Percentiles rank a stretch among this genome's conserved stretches.
These are phyloP conservation scores for Phytophthora citricola DNA, from an alignment of 352 stramenopile genomes.

Conservation along the genomic window DNA sequence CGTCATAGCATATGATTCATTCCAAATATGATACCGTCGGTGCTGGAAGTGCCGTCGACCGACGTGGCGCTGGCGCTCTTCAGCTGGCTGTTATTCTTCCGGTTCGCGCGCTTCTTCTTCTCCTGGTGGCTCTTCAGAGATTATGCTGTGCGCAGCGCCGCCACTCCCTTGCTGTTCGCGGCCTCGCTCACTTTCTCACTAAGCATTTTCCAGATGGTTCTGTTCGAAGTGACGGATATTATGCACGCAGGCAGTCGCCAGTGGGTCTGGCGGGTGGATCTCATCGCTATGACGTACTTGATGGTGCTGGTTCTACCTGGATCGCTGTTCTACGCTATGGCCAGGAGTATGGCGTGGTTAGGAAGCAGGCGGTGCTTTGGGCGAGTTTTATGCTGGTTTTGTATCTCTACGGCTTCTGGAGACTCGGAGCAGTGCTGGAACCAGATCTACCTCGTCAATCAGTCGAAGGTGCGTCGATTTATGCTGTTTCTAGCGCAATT, in stretches of 20 bases:
- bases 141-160: conserved; percentile 71
- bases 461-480: conserved; percentile 50
- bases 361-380: neutral
- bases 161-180: conserved; percentile 75
- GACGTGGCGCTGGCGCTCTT: conserved; percentile 39
- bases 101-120: conserved; percentile 84
- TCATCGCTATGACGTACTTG: conserved; percentile 81
- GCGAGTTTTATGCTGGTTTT: conserved; percentile 37
- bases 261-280: conserved; percentile 78
- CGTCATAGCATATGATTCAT: no score
- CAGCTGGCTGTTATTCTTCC: conserved; percentile 67
- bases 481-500: conserved; percentile 1
- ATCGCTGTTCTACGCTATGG: conserved; percentile 78
- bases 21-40: conserved; percentile 4
- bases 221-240: conserved; percentile 83
- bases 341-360: conserved; percentile 27
- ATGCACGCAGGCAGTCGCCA: conserved; percentile 68
- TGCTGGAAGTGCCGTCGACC: conserved; percentile 33
- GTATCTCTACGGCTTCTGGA: neutral
- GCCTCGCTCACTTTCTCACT: conserved; percentile 80
- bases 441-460: conserved; percentile 46
- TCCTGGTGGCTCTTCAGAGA: conserved; percentile 86
- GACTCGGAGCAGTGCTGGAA: conserved; percentile 52
- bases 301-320: conserved; percentile 79
- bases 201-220: conserved; percentile 81